phyloP scores from a whole-genome alignment of 2,329 filamentous ascomycete species.

The Diaporthe sp. region DNA sequence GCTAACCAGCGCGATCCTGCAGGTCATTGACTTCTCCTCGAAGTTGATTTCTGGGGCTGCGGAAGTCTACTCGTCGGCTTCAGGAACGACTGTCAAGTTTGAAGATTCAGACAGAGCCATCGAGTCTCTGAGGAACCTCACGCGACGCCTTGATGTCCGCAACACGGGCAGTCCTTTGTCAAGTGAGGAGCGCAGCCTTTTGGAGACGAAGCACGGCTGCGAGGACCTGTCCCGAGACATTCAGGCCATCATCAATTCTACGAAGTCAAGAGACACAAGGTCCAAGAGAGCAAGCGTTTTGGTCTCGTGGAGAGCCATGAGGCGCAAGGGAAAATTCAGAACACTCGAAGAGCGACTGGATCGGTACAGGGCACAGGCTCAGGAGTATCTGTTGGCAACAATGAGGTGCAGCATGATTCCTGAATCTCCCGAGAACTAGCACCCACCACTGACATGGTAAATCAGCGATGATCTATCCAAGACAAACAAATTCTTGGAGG shows the following conservation, averaged over 20 bases:
- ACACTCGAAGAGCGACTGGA: constrained; percentile 4
- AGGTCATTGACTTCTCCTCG: constrained; percentile 19
- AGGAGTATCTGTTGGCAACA: neutral
- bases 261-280: neutral
- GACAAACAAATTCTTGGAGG: neutral
- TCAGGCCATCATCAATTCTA: neutral
- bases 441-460: neutral
- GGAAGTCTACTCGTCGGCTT: constrained; percentile 17
- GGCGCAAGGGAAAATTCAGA: neutral
- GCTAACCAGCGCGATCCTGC: constrained; percentile 2
- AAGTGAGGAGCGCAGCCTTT: neutral
- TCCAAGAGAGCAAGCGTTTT: neutral
- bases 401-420: neutral
- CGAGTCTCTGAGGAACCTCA: neutral
- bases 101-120: neutral
- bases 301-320: neutral
- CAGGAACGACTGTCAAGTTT: neutral
- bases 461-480: constrained; percentile 14
- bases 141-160: neutral
- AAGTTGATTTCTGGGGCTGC: constrained; percentile 7
- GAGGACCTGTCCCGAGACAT: constrained; percentile 3
- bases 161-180: neutral
- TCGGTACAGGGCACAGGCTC: constrained; percentile 4
- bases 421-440: neutral
- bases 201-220: constrained; percentile 7